Evolutionary conservation across 2,329 filamentous ascomycete species (phyloP), one percentile per base, ranked within the genome.

Genomic region (Chrysosporium queenslandicum): DNA sequence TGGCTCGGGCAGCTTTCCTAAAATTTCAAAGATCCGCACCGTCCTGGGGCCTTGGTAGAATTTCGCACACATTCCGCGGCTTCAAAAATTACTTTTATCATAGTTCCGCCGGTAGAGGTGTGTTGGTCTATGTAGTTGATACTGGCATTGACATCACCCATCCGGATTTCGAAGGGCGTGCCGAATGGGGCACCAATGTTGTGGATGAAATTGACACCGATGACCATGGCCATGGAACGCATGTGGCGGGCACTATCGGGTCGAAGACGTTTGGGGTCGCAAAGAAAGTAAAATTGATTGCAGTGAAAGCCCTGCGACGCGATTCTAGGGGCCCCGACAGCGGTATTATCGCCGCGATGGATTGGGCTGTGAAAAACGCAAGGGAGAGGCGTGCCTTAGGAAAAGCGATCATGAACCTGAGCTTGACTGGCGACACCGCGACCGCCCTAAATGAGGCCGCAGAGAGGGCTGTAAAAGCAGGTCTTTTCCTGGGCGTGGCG

Each of bases 311-410:
- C 54, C 9, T 51, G 21, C 40, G 27, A 6, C 67, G 76, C n/a
- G 70, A 70, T 45, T 66, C 65, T 21, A 61, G 71, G 11, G 72
- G 74, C 41, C 71, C 66, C 20, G 68, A 66, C 40, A 66, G 68
- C 20, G 69, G 70, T 57, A 74, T 76, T 55, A 70, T 80, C 55
- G 63, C 68, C n/a, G 77, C 75, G n/a, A 76, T 79, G 61, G 61
- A 68, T 30, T 70, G 63, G 65, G 64, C 64, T 43, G 64, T 59
- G 52, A 63, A 65, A 36, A 59, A 68, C 53, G 66, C 64, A 41
- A 59, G 56, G 32, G 54, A 46, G 49, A 67, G 64, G 51, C 58
- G 59, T 9, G 59, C 58, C 46, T 59, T 60, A 29, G 56, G 56
- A 37, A 66, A 63, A 55, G 39, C 63, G 37, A 64, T 63, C 16